These are phyloP conservation scores for Chlorella sp. DNA, from an alignment of 139 green algal genomes.

Conservation along the genomic window DNA sequence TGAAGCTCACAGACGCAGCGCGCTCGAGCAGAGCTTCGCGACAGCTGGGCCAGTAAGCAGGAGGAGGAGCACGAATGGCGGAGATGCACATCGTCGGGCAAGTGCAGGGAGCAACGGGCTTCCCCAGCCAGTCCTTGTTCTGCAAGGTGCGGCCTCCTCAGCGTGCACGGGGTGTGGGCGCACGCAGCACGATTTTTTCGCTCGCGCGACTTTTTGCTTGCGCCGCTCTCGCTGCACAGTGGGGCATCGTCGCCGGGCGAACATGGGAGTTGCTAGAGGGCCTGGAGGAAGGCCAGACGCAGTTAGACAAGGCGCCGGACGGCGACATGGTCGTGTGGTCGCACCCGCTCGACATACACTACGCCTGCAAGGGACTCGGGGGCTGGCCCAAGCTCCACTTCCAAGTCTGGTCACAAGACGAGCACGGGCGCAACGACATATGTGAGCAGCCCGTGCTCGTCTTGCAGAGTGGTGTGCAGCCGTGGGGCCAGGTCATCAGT, in stretches of 20 bases:
- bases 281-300: constrained; percentile 56
- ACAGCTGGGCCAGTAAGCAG: too few species aligned
- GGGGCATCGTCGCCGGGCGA: constrained; percentile 42
- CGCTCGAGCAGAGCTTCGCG: too few species aligned
- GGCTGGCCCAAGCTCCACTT: constrained; percentile 79
- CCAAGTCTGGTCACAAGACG: constrained; percentile 71
- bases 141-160: constrained; percentile 53
- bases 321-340: constrained; percentile 61
- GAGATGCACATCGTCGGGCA: constrained; percentile 70
- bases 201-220: background rate
- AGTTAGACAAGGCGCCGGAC: constrained; percentile 43
- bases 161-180: background rate
- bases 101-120: constrained; percentile 50
- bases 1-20: too few species aligned
- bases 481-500: background rate
- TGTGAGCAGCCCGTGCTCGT: constrained; percentile 30
- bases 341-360: constrained; percentile 75
- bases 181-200: background rate
- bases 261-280: constrained; percentile 74
- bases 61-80: constrained; percentile 30
- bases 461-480: background rate
- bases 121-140: constrained; percentile 54
- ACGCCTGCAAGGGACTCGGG: constrained; percentile 46
- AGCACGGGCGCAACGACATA: constrained; percentile 61
- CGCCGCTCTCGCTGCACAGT: constrained; percentile 32